Conservation (phyloP, 2,329 filamentous ascomycete species). For the Aspergillus fischeri region DNA sequence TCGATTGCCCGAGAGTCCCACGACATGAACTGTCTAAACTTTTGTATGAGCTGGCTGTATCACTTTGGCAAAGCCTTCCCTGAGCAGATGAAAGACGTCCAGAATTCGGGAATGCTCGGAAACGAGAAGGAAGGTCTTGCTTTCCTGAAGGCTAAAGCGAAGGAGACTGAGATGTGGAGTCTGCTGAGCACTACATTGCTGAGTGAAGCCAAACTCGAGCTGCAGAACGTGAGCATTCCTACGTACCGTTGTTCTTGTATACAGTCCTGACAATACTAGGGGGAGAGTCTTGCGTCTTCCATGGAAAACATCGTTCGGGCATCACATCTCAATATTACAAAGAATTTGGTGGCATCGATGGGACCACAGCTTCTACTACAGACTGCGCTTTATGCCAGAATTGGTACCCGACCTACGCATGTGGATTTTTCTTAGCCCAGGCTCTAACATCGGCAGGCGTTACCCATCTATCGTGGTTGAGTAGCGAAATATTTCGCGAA, state of each 20-base stretch:
- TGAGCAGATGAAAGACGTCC: constrained; percentile 64
- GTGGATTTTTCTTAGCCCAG: not conserved
- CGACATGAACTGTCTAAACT: constrained; percentile 89
- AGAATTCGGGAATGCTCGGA: constrained; percentile 68
- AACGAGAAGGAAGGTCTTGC: constrained; percentile 75
- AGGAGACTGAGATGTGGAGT: constrained; percentile 80
- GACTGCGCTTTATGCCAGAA: constrained; percentile 69
- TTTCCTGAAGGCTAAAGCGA: constrained; percentile 81
- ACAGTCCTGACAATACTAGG: constrained; percentile 36
- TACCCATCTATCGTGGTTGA: constrained; percentile 53
- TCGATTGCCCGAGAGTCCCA: constrained; percentile 91
- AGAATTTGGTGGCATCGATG: constrained; percentile 67
- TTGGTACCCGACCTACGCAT: constrained; percentile 51
- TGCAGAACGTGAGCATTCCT: constrained; percentile 61
- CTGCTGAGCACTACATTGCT: constrained; percentile 78
- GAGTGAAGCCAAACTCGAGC: constrained; percentile 75
- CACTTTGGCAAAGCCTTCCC: constrained; percentile 88
- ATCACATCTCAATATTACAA: constrained; percentile 74
- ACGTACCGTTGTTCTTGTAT: not conserved
- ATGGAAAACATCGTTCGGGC: constrained; percentile 78
- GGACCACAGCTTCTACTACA: constrained; percentile 70
- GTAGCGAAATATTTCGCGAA: constrained; percentile 67
- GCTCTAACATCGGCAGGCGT: constrained; percentile 40
- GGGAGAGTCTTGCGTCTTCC: constrained; percentile 56
- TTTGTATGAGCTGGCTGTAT: constrained; percentile 91